These are phyloP conservation scores for Suillus luteus DNA, from an alignment of 768 basidiomycete species.

Conservation along the genomic window DNA sequence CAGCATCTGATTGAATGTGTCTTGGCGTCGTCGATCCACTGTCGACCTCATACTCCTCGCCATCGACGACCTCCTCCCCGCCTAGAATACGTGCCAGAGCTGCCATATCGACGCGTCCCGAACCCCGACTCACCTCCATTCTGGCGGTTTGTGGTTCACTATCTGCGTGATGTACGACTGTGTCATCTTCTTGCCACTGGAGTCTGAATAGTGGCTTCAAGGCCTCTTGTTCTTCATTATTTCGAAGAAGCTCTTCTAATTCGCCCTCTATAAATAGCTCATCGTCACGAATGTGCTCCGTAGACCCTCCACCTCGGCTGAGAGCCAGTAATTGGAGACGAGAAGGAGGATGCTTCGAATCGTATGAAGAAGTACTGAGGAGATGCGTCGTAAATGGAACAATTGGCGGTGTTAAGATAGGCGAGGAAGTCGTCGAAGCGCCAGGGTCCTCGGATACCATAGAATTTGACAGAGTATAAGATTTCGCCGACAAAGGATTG, in stretches of 20 bases:
- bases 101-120: conserved; percentile 55
- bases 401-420: conserved; percentile 41
- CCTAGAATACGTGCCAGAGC: conserved; percentile 54
- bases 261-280: conserved; percentile 74
- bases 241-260: conserved; percentile 59
- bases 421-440: conserved; percentile 1
- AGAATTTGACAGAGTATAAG: conserved; percentile 4
- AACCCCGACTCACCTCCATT: conserved; percentile 33
- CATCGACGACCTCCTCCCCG: conserved; percentile 28
- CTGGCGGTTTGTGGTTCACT: not conserved
- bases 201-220: conserved; percentile 40
- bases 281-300: conserved; percentile 58
- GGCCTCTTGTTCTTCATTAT: conserved; percentile 49
- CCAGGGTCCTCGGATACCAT: conserved; percentile 3
- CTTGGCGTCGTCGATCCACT: conserved; percentile 18
- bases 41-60: conserved; percentile 30
- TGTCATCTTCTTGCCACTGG: conserved; percentile 35
- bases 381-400: conserved; percentile 54
- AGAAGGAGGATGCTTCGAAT: conserved; percentile 42
- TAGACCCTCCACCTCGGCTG: conserved; percentile 57
- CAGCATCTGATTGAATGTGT: conserved; percentile 24
- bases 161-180: conserved; percentile 27
- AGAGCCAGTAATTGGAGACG: conserved; percentile 66
- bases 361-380: conserved; percentile 30
- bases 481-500: conserved; percentile 45